Evolutionary conservation across 2,329 filamentous ascomycete species (phyloP), one percentile per base, ranked within the genome.

Genomic region (Lasiodiplodia sp.): DNA sequence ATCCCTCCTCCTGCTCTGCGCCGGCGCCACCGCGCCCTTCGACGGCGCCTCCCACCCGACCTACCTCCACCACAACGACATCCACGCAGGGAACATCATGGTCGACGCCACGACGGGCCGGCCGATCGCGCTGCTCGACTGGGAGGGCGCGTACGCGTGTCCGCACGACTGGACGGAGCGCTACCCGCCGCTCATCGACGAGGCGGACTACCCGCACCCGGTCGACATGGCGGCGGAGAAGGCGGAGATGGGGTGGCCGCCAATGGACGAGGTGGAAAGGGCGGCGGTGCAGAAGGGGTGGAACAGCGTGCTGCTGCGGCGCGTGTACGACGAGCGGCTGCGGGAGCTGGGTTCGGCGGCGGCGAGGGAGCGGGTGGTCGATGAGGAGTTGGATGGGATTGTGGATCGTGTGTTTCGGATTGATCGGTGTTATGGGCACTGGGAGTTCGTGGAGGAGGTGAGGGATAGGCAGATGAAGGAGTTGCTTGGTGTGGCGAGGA

Each of bases 121-220:
- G 2, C 31, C 58, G 1, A 25, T 66, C 44, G 68, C 68, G 14
- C 65, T 71, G 1, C 16, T 71, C 3, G 68, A 70, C 52, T 68
- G 68, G 69, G 69, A 71, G 28, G 28, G 21, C 12, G 40, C 62
- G 12, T n/a, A 58, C 56, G 37, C 56, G 11, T 25, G 10, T 6
- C 56, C 56, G 7, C 21, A 25, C 37, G 25, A 21, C 44, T 51
- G 23, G 40, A 51, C 11, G 5, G 6, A n/a, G 0, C 58, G 11
- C 16, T 63, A 63, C 25, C 58, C 58, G 21, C 14, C 21, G 28
- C 1, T 51, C 58, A 16, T 38, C 28, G 40, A 62, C 28, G 38
- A 31, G 6, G 0, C 34, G 4, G 47, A 63, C 14, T 21, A 25
- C 51, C 44, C 3, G 23, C n/a, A 23, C 58, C 58, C 12, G 58